Evolutionary conservation across 129 eudicot genomes (phyloP).

Genomic region (Pulicaria dysenterica): DNA sequence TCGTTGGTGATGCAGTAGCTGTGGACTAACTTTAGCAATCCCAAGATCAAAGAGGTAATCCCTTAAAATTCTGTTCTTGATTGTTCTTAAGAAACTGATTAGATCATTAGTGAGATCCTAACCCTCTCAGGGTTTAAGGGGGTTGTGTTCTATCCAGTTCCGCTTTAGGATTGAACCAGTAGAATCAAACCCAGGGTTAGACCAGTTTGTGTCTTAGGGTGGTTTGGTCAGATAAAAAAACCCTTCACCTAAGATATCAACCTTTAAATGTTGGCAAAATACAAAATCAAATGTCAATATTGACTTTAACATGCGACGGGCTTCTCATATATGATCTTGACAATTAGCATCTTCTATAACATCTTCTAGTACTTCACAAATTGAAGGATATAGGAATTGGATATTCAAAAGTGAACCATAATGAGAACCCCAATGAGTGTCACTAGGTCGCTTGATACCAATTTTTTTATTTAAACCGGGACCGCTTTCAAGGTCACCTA

Average conservation of each 20-base stretch:
- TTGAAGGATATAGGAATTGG: not conserved
- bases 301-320: not conserved
- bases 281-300: not conserved
- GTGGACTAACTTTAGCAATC: no score
- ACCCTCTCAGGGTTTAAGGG: no score
- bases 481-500: not conserved
- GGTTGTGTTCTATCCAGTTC: no score
- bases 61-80: no score
- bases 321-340: not conserved
- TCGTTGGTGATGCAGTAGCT: no score
- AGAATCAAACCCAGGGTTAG: no score
- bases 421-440: not conserved
- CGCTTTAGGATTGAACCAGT: no score
- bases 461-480: not conserved
- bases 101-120: no score
- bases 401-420: not conserved
- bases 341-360: not conserved
- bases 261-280: conserved; percentile 6
- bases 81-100: no score
- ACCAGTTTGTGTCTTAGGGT: no score
- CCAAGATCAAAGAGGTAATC: no score
- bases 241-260: not conserved
- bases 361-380: not conserved
- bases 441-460: not conserved
- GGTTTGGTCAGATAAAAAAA: no score